Conservation (phyloP, 1,139 yeast genomes). For the Diutina siamensis region DNA sequence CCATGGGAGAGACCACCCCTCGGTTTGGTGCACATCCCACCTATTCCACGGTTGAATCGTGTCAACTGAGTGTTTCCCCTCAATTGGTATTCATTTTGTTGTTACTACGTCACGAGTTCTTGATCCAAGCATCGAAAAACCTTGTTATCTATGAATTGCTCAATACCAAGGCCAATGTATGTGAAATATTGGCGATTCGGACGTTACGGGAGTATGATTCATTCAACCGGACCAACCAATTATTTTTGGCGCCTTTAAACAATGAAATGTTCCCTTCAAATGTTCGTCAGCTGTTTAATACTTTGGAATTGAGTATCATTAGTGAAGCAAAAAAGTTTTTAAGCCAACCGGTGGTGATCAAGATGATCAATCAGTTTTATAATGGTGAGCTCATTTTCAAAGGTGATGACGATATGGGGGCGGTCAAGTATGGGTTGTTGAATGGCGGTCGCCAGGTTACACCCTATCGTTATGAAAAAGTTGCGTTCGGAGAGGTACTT, state of each 20-base stretch:
- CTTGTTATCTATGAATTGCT: constrained; percentile 39
- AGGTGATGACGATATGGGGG: constrained; percentile 11
- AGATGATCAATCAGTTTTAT: constrained; percentile 41
- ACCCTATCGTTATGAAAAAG: neutral
- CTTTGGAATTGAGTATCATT: constrained; percentile 43
- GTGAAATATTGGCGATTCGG: constrained; percentile 45
- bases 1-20: constrained; percentile 12
- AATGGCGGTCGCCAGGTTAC: neutral
- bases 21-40: constrained; percentile 14
- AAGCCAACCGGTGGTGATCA: constrained; percentile 44
- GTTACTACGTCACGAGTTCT: constrained; percentile 30
- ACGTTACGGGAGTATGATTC: constrained; percentile 40
- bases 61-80: constrained; percentile 14
- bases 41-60: constrained; percentile 12
- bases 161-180: constrained; percentile 39
- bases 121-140: constrained; percentile 37
- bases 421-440: neutral
- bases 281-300: constrained; percentile 21
- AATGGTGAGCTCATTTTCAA: constrained; percentile 34
- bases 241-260: constrained; percentile 32
- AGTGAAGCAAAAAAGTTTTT: constrained; percentile 44
- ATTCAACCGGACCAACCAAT: constrained; percentile 30
- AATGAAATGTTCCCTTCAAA: constrained; percentile 10
- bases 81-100: constrained; percentile 24
- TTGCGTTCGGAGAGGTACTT: neutral